Conservation (phyloP, 1,139 yeast genomes). For the Suhomyces choctaworum region DNA sequence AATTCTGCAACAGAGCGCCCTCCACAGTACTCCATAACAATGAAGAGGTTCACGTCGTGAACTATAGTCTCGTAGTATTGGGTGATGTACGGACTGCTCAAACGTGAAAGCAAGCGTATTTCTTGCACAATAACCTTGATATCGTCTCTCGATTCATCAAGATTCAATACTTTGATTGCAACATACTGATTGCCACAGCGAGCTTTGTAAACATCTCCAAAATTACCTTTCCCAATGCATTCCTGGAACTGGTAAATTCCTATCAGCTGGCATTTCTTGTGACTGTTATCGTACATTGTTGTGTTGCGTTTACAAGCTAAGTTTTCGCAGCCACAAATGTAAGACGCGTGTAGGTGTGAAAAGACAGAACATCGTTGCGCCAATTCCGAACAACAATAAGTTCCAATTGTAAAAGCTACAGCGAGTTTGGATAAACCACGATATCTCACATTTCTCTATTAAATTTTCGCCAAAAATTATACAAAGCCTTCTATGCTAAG, state of each 20-base stretch:
- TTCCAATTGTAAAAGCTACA: no score
- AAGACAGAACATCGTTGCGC: no score
- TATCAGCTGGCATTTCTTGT: constrained; percentile 7
- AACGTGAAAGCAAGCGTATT: constrained; percentile 65
- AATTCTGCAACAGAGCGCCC: constrained; percentile 89
- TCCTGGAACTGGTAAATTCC: constrained; percentile 44
- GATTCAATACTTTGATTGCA: constrained; percentile 77
- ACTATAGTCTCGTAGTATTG: constrained; percentile 63
- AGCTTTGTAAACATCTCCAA: constrained; percentile 84
- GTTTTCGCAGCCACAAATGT: constrained; percentile 13
- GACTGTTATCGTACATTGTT: constrained; percentile 1
- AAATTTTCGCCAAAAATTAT: background rate
- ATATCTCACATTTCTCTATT: background rate
- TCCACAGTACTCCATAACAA: constrained; percentile 90
- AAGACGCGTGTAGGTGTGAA: no score
- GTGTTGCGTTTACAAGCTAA: constrained; percentile 1
- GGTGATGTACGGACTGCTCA: constrained; percentile 66
- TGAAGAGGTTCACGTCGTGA: constrained; percentile 70
- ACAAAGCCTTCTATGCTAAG: no score
- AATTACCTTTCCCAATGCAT: constrained; percentile 80
- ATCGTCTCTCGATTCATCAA: constrained; percentile 76
- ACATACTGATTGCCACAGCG: constrained; percentile 43
- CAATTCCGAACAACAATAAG: no score
- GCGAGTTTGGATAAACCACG: no score
- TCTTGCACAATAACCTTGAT: constrained; percentile 70